Percentiles rank a stretch among this genome's conserved stretches.
phyloP scores from a whole-genome alignment of 179 eudicot genomes.

The Carnegiea gigantea region DNA sequence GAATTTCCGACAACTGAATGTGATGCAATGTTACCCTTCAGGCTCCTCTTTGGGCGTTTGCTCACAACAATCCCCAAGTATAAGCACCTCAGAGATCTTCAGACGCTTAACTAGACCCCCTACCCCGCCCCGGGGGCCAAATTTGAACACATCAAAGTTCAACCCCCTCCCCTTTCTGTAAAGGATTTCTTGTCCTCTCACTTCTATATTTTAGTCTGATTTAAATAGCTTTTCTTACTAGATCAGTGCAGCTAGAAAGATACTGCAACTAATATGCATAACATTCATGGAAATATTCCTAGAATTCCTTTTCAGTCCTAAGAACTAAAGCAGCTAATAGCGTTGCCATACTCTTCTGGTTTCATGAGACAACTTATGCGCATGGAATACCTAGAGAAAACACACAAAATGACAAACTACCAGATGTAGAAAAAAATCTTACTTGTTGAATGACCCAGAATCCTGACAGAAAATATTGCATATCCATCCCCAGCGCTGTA shows the following conservation, averaged over 20 bases:
- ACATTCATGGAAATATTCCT: background rate
- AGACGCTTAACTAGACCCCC: background rate
- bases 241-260: background rate
- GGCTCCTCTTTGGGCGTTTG: background rate
- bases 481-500: slow-evolving; percentile 95
- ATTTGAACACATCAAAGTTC: background rate
- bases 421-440: slow-evolving; percentile 21
- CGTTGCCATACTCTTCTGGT: background rate
- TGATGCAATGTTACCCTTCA: too few relatives aligned
- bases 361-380: background rate
- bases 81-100: background rate
- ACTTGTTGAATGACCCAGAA: slow-evolving; percentile 72
- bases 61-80: background rate
- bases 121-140: background rate
- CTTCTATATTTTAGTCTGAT: background rate
- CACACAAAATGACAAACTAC: background rate
- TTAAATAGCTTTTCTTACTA: background rate
- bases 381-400: background rate
- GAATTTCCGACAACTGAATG: background rate
- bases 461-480: slow-evolving; percentile 68
- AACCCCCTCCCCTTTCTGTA: background rate
- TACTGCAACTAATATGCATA: background rate
- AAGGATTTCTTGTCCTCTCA: background rate
- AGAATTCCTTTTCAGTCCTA: background rate
- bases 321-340: background rate